Base-by-base conservation (phyloP, 2,329 filamentous ascomycete genomes). In the Colletotrichum eremochloae region DNA sequence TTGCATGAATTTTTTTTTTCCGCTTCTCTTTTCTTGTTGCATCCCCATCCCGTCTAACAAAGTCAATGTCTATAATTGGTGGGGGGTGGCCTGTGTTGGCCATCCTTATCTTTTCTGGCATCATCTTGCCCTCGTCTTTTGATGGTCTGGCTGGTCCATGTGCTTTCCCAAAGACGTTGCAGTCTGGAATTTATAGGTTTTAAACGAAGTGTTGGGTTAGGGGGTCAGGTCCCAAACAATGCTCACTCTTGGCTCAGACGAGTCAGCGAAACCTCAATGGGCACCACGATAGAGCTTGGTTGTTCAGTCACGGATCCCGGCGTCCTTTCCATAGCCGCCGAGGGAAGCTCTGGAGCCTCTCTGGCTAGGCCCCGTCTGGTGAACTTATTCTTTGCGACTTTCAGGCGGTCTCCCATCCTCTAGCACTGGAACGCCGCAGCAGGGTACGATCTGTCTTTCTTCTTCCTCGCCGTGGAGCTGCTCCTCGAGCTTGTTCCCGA, bases 371-470 rank as follows among this genome's bases (percentile, higher is more conserved):
- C 8, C 29, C 8, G 46, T 40, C 31, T 29, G 14, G 9, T 57
- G 55, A 57, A 20, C 33, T 24, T 57, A 5, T 40, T 8, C 15
- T 24, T 57, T 57, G 33, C 20, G 2, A 24, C n/a, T 11, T 9
- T 42, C 36, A 5, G 33, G n/a, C 38, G 7, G 61, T 55, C 42
- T 63, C 69, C 40, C 14, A 44, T n/a, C 40, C 44, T 71, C 75
- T 64, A 84, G 52, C 80, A 83, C 20, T 86, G 87, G 80, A 91
- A 92, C 12, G 90, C 89, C 9, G 89, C 90, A 14, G 88, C 86
- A 2, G 90, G 90, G 76, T 92, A 92, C 0, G 87, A 83, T 63
- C 90, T 84, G 71, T 91, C 89, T 75, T 85, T 87, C 85, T 89
- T 90, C 81, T 88, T 90, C 52, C 86, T 81, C 29, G 79, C 82